These are phyloP conservation scores for Trichoderma arundinaceum DNA, from an alignment of 2,329 filamentous ascomycete genomes.

Conservation along the genomic window DNA sequence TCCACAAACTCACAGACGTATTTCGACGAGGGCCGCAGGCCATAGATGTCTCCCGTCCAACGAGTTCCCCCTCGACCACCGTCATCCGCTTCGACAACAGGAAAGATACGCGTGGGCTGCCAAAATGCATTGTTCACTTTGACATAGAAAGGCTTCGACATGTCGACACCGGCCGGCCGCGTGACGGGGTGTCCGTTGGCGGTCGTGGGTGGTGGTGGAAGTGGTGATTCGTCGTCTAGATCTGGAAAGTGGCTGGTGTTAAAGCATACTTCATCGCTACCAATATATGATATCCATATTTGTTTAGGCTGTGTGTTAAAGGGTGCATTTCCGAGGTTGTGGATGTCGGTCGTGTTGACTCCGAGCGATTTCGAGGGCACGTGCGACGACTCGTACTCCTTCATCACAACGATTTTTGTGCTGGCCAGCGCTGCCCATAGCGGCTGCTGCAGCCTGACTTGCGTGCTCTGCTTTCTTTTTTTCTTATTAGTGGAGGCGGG, in stretches of 20 bases:
- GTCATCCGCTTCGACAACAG: constrained; percentile 47
- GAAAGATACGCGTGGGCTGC: constrained; percentile 76
- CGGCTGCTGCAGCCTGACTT: constrained; percentile 87
- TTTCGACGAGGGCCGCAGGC: constrained; percentile 72
- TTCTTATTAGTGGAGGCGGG: constrained; percentile 71
- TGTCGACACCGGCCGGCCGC: constrained; percentile 61
- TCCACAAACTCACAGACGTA: constrained; percentile 81
- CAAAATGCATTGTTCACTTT: constrained; percentile 79
- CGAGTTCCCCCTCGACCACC: constrained; percentile 52
- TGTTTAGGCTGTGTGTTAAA: constrained; percentile 73
- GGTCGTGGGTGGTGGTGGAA: constrained; percentile 29
- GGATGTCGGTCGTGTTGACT: constrained; percentile 76
- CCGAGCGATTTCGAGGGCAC: constrained; percentile 74
- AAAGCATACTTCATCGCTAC: constrained; percentile 78
- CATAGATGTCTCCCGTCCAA: constrained; percentile 75
- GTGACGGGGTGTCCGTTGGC: constrained; percentile 43
- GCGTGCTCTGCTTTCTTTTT: constrained; percentile 87
- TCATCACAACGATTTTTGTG: constrained; percentile 95
- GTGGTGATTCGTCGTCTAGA: constrained; percentile 43
- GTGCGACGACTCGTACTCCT: constrained; percentile 85
- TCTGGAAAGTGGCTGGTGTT: constrained; percentile 69
- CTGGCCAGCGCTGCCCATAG: constrained; percentile 94
- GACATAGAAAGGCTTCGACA: constrained; percentile 77
- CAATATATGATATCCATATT: constrained; percentile 82
- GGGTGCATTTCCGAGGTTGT: constrained; percentile 76